These are phyloP conservation scores for Leptodontidium sp. DNA, from an alignment of 2,329 filamentous ascomycete genomes.

Conservation along the genomic window DNA sequence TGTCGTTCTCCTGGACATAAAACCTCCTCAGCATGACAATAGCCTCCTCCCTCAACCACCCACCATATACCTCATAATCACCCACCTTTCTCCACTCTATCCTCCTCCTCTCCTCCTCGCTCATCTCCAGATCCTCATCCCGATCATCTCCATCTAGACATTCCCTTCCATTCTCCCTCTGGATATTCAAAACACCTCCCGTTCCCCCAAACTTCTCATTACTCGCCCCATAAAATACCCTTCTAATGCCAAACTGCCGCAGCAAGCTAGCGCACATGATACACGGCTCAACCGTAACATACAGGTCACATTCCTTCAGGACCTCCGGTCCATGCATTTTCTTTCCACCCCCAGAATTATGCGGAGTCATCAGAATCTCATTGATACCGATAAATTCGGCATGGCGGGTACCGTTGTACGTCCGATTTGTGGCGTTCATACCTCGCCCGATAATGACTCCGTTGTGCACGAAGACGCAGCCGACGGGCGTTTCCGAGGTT, in stretches of 20 bases:
- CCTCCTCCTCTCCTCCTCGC: constrained; percentile 7
- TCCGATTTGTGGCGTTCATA: constrained; percentile 97
- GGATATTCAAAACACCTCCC: constrained; percentile 89
- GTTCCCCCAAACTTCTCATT: constrained; percentile 98
- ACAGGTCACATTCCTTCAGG: constrained; percentile 78
- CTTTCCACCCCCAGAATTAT: constrained; percentile 44
- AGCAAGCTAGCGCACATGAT: constrained; percentile 98
- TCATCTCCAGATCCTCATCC: constrained; percentile 63
- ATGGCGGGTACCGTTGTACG: constrained; percentile 89
- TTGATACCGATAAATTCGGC: constrained; percentile 92
- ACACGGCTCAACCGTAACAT: constrained; percentile 97
- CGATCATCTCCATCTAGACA: not conserved
- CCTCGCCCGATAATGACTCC: constrained; percentile 83
- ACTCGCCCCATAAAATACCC: constrained; percentile 92
- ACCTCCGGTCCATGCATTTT: constrained; percentile 66
- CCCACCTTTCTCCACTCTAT: constrained; percentile 68
- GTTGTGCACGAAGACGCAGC: constrained; percentile 88
- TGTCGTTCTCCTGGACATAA: constrained; percentile 97
- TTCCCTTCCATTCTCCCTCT: constrained; percentile 51
- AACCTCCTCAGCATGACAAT: constrained; percentile 92
- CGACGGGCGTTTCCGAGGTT: constrained; percentile 93
- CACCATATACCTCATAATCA: constrained; percentile 84
- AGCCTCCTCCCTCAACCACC: constrained; percentile 89
- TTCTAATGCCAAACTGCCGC: constrained; percentile 84
- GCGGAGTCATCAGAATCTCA: constrained; percentile 61